phyloP scores from a whole-genome alignment of 495 filamentous ascomycete species.

The Trichocladium antarcticum region DNA sequence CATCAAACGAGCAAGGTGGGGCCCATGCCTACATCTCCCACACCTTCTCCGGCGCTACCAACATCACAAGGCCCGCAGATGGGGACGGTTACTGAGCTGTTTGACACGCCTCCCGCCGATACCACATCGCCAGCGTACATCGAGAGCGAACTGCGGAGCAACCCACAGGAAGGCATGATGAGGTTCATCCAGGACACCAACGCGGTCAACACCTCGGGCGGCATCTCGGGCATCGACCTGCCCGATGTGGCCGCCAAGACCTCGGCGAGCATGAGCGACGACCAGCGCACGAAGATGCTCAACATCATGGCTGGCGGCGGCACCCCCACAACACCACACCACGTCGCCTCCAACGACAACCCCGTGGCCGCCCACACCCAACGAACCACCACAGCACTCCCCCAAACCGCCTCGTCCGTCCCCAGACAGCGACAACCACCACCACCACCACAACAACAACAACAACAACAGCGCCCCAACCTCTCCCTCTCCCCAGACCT shows the following conservation, averaged over 20 bases:
- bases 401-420: slow-evolving; percentile 15
- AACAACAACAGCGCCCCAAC: slow-evolving; percentile 22
- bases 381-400: slow-evolving; percentile 1
- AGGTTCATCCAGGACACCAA: slow-evolving; percentile 75
- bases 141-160: slow-evolving; percentile 37
- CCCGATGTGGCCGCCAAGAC: slow-evolving; percentile 64
- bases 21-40: slow-evolving; percentile 22
- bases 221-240: slow-evolving; percentile 48
- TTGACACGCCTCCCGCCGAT: slow-evolving; percentile 33
- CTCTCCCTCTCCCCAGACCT: slow-evolving; percentile 45
- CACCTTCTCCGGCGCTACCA: slow-evolving; percentile 16
- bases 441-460: slow-evolving; percentile 16
- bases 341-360: background rate
- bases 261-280: slow-evolving; percentile 56
- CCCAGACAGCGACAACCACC: slow-evolving; percentile 3
- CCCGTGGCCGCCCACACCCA: slow-evolving; percentile 2
- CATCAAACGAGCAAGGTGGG: slow-evolving; percentile 21
- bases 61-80: slow-evolving; percentile 25
- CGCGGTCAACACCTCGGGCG: slow-evolving; percentile 36
- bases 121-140: slow-evolving; percentile 32
- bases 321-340: background rate
- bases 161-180: slow-evolving; percentile 67
- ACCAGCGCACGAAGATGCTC: slow-evolving; percentile 71
- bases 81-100: slow-evolving; percentile 39
- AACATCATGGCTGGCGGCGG: slow-evolving; percentile 53